Base-by-base conservation (phyloP, 2,329 filamentous ascomycete genomes). In the Aquanectria penicillioides region DNA sequence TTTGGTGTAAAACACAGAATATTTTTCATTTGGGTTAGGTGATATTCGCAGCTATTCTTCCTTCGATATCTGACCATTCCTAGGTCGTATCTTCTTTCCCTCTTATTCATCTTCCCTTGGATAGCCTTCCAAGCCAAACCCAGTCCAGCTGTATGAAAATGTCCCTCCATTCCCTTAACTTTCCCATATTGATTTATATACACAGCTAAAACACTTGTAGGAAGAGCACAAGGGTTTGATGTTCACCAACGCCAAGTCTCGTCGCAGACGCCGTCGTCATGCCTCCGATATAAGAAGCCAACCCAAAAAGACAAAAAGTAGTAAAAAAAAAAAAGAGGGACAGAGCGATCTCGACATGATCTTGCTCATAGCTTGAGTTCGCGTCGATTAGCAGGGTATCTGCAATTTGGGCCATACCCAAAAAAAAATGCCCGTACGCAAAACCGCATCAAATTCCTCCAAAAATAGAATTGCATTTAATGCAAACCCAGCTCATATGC, bases 251-350 rank as follows among this genome's bases (percentile, higher is more conserved):
- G 69, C 69, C 69, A 60, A 61, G 60, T 70, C 64, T 69, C 59
- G 44, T 69, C 36, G 65, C 67, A 70, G 69, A 71, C 68, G 61
- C 69, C 68, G 37, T 70, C 67, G 65, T 70, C 69, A 67, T 70
- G 68, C 69, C 65, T 66, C 62, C 56, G 64, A 66, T 59, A 53
- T 46, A 57, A 64, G 59, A 49, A 65, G 40, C 56, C 51, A 69
- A 66, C 55, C 61, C 63, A 59, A 43, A 49, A 57, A n/a, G n/a
- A n/a, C n/a, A n/a, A n/a, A n/a, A n/a, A n/a, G n/a, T n/a, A n/a
- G n/a, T n/a, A n/a, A 29, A 50, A 47, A 47, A 50, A 47, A 61
- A 43, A 60, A 31, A 55, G 59, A 58, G 63, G 50, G 58, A 56
- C 48, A 66, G 41, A 52, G 51, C 46, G 31, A 41, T 57, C 54